Evolutionary conservation across 176 grass and related monocot species (phyloP).

Genomic region (Carex parvula): DNA sequence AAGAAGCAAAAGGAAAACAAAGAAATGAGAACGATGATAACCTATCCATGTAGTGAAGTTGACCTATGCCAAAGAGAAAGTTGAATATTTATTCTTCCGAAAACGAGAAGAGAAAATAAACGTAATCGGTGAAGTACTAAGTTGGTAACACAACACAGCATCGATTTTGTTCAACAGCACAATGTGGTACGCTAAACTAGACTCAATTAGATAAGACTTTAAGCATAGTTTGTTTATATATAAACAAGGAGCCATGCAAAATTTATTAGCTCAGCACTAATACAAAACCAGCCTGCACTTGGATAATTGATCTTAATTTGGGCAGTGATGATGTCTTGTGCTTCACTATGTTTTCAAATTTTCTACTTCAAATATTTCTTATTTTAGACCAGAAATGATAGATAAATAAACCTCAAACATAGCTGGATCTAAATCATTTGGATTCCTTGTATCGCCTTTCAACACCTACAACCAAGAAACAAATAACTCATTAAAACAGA

Average conservation of each 20-base stretch:
- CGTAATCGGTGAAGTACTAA: background rate
- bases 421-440: conserved; percentile 51
- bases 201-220: background rate
- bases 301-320: background rate
- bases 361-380: conserved; percentile 11
- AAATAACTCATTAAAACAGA: background rate
- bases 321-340: background rate
- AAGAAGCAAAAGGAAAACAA: background rate
- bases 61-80: background rate
- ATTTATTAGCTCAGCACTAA: background rate
- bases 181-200: background rate
- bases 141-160: background rate
- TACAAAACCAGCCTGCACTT: background rate
- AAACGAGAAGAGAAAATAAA: background rate
- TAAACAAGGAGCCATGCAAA: conserved; percentile 1
- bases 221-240: background rate
- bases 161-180: background rate
- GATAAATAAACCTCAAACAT: conserved; percentile 73
- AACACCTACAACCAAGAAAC: conserved; percentile 40
- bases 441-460: conserved; percentile 70
- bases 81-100: background rate
- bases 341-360: background rate
- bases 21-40: background rate
- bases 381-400: background rate
- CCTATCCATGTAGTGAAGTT: background rate